Base-by-base conservation (phyloP, 192 early-diverging fungal genomes). In the Coemansia sp. region DNA sequence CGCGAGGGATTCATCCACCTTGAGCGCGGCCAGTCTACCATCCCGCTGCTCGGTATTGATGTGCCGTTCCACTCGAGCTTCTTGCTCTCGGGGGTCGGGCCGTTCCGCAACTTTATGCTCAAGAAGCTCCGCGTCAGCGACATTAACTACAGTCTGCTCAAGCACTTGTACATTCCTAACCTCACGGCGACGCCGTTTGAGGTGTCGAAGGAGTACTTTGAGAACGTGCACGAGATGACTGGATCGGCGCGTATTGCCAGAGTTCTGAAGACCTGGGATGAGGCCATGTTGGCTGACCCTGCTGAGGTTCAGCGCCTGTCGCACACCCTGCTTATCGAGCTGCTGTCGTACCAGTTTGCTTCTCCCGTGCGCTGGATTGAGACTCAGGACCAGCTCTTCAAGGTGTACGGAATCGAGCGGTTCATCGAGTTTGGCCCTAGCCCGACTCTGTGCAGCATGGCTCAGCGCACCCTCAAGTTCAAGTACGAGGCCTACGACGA, bases 401-500 rank as follows among this genome's bases (percentile, higher is more conserved):
- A 90, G 83, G 84, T 88, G 68, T 94, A 87, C 72, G 84, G 92
- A 47, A 90, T 97, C 59, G 92, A 93, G 73, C 91, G 94, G 50
- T 72, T 97, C 57, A 95, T 97, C 47, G 95, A 97, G 81, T 87
- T 95, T 59, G 95, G 95, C 39, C 95, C 95, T 20, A 86, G 86
- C 75, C 94, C 95, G n/a, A 94, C 94, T 53, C 87, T 97, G 39
- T 89, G 87, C 76, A 93, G 95, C 59, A 97, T 97, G 95, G 95
- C 95, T 37, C 83, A 85, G 61, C 90, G 94, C 65, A 97, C 95
- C 0, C 85, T 97, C 60, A 95, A 94, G 87, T 88, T 94, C 86
- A 97, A 97, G 87, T 97, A 96, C 67, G 92, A 95, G 83, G 92
- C 92, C 3, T 94, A 96, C 61, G 95, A 97, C 70, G 92, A 94